A percentile compares a stretch with the other conserved stretches of the same genome.
These are phyloP conservation scores for Podaxis pistillaris DNA, from an alignment of 768 basidiomycete species.

Conservation along the genomic window DNA sequence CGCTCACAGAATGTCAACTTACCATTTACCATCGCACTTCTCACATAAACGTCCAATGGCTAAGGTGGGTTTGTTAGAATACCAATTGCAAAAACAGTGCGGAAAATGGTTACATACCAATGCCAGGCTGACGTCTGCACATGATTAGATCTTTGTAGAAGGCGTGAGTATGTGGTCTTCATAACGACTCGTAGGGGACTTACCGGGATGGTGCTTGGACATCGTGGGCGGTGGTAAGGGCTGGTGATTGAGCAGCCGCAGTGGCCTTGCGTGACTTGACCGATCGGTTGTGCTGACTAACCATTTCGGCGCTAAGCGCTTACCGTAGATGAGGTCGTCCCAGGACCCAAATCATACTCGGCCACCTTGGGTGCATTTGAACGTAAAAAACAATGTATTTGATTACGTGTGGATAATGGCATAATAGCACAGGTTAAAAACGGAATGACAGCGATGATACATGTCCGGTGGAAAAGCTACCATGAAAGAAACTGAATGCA, in stretches of 20 bases:
- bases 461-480: conserved; percentile 10
- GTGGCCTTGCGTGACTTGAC: not conserved
- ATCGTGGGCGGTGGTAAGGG: conserved; percentile 33
- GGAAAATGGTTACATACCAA: conserved; percentile 51
- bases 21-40: conserved; percentile 99
- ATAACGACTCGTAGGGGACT: conserved; percentile 6
- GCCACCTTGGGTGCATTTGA: not conserved
- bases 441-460: conserved; percentile 7
- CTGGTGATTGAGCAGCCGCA: not conserved
- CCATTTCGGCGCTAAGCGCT: not conserved
- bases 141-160: conserved; percentile 81
- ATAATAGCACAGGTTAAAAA: conserved; percentile 7
- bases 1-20: conserved; percentile 22
- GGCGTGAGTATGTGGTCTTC: conserved; percentile 10
- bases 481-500: conserved; percentile 12
- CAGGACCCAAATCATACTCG: not conserved
- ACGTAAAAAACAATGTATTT: not conserved
- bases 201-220: conserved; percentile 93
- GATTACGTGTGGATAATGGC: conserved; percentile 3
- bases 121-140: conserved; percentile 97
- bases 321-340: not conserved
- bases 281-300: not conserved
- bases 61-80: conserved; percentile 29
- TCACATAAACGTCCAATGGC: conserved; percentile 98
- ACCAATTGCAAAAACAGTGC: not conserved